Base-by-base conservation (phyloP, 1,139 yeast genomes). In the Yamadazyma sp. region DNA sequence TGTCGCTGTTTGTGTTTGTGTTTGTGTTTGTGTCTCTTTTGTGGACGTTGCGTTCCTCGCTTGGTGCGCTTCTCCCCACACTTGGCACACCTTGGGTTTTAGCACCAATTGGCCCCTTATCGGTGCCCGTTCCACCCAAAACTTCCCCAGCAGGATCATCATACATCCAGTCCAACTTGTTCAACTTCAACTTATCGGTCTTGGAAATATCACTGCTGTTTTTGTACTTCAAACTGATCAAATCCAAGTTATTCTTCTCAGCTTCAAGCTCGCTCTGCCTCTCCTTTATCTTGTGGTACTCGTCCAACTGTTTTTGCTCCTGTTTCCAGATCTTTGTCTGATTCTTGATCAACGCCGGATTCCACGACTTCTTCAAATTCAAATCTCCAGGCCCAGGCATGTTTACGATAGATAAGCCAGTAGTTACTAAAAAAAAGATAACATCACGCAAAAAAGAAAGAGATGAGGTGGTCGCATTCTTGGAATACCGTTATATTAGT, bases 311-410 rank as follows among this genome's bases (percentile, higher is more conserved):
- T 38, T 83, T 83, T 54, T 88, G 91, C 56, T 92, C 98, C 42
- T 72, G 75, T 51, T 81, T 74, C 95, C 95, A 86, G 25, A 91
- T 92, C 56, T 83, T 85, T 51, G 82, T 83, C 62, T 85, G 91
- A 69, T 92, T 92, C 62, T 86, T 86, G 53, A 86, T 69, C 37
- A 87, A 70, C 31, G 87, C 91, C 3, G 98, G 97, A 59, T 91
- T 89, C 98, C 98, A 92, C 44, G 98, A 91, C 61, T 92, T 92
- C 63, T 91, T 85, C 43, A 89, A 63, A 58, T 91, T 91, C 48
- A 91, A 70, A 61, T 91, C 96, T 6, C 94, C 89, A 1, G 94
- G 87, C 76, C 94, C 89, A 1, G 94, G 87, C 77, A 71, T 72
- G 17, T 17, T 42, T 16, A n/a, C 22, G 22, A 20, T 20, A 20